Conservation (phyloP, 2,329 filamentous ascomycete genomes). For the Aspergillus japonicus region DNA sequence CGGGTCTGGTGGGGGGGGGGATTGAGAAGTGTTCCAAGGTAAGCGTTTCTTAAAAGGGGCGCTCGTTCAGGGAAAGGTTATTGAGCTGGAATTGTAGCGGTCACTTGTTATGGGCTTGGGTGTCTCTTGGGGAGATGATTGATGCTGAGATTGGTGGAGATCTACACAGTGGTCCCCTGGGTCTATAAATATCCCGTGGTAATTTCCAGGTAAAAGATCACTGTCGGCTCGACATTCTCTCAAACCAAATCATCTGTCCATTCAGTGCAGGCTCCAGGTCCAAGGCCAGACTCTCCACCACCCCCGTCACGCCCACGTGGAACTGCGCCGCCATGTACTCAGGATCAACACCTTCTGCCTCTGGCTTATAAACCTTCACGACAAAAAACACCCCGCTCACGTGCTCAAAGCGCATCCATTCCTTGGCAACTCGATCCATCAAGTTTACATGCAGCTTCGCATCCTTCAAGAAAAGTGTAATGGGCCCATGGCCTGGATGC, state of each 20-base stretch:
- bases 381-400: constrained; percentile 23
- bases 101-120: no score
- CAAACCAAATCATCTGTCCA: constrained; percentile 21
- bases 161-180: no score
- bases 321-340: constrained; percentile 14
- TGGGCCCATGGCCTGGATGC: constrained; percentile 8
- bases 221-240: background rate
- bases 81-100: no score
- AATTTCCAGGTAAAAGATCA: no score
- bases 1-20: no score
- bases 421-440: constrained; percentile 11
- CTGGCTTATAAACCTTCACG: constrained; percentile 4
- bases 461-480: constrained; percentile 6
- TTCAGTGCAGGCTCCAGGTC: constrained; percentile 14
- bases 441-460: constrained; percentile 13
- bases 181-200: no score
- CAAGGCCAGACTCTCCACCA: constrained; percentile 12
- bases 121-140: no score
- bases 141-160: no score
- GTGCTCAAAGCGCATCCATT: constrained; percentile 15
- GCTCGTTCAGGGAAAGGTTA: no score
- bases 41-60: no score
- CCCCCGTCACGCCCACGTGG: constrained; percentile 11
- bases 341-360: background rate
- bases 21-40: no score